Evolutionary conservation across 176 grass and related monocot genomes (phyloP), one percentile per base, ranked within the genome.

Genomic region (Elymus sibiricus): DNA sequence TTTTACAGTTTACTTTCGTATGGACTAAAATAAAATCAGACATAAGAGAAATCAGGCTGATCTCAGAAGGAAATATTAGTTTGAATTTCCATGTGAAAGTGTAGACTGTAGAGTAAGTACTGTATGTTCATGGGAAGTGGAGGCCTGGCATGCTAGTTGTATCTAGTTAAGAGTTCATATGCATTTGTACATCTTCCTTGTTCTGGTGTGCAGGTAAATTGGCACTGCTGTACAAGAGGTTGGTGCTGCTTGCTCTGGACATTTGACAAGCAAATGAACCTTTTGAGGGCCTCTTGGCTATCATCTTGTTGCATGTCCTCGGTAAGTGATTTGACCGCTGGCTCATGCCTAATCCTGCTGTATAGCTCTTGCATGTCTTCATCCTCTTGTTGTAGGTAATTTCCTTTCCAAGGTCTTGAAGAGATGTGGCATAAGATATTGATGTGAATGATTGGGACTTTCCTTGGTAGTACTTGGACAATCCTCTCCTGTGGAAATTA

Each of bases 401-500:
- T 81, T 90, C 85, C 64, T 95, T 95, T 13, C 88, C 85, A 59
- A 95, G 88, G 44, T 95, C 86, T 72, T 95, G 82, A 72, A 86
- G 53, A 74, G 70, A 81, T 77, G 74, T 86, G 28, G 47, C 90
- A 53, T 67, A 76, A 16, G 86, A 83, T 62, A 95, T 75, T 9
- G 84, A 90, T 59, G 88, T 90, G 64, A 90, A 95, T 68, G 93
- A 95, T 73, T 90, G 90, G 9, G 90, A 90, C 86, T 95, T 92
- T 6, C 93, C 93, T 78, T 88, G 82, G 73, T 90, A 95, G 79
- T 86, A 92, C 40, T 56, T 90, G 44, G 90, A 95, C 11, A 95
- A 64, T 10, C 93, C 93, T 88, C 78, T 92, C 86, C 90, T 95
- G 93, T 74, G 43, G 66, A 74, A 76, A 74, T 26, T 35, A 14